Base-by-base conservation (phyloP, 331 rosid species). In the Phaseolus coccineus region DNA sequence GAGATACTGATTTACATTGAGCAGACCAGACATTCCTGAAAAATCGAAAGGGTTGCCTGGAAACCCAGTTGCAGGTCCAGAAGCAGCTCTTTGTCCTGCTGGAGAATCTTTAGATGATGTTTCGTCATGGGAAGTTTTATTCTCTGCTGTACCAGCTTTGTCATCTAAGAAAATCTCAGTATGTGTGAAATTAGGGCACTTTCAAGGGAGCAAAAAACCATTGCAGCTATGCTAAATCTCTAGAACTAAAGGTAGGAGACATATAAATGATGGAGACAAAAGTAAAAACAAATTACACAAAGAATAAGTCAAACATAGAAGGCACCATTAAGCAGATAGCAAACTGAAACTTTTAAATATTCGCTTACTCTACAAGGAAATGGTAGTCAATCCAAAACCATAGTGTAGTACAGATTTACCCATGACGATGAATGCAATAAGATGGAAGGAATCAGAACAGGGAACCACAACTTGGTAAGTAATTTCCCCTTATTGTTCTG, bases 21-120 rank as follows among this genome's bases (percentile, higher is more conserved):
- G 98, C 82, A 96, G 87, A 80, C 97, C 97, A 79, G 81, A 74
- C 98, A 96, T 96, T 24, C 90, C 93, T 19, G 98, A 93, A 81
- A 96, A 96, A 91, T 96, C 99, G 82, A 96, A 96, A 73, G 98
- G 96, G 81, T 90, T 91, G 58, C 84, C 42, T 33, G 93, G 86
- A 71, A 88, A 53, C 35, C 90, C 94, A 66, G 88, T 28, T 71
- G 85, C 87, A 16, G 90, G 81, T 53, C 81, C 78, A 82, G 94
- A 22, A 73, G 80, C 2, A 15, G 87, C 59, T 57, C 83, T 81
- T 44, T 74, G 87, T 76, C 82, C 90, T 0, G 91, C 55, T 65
- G 55, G 53, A 8, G 77, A 69, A 72, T 87, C 94, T 71, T 80
- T 87, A 73, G 98, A 83, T 10, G 92, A 77, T 33, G 94, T 56